A percentile compares a stretch with the other conserved stretches of the same genome.
These are phyloP conservation scores for Orbilia ellipsospora DNA, from an alignment of 2,329 filamentous ascomycete genomes.

Conservation along the genomic window DNA sequence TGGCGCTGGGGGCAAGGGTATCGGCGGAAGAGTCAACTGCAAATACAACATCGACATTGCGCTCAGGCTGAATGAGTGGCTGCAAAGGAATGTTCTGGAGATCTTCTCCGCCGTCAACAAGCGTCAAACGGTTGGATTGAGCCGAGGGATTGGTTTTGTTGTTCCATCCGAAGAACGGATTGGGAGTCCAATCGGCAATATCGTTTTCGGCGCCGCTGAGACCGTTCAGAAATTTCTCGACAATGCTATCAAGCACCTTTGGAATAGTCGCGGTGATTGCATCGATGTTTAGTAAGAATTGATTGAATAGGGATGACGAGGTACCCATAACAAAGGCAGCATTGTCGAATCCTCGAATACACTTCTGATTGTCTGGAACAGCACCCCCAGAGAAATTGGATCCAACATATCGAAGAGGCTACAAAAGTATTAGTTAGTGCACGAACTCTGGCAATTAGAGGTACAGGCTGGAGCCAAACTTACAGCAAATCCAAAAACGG, in stretches of 20 bases:
- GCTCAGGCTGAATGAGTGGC: constrained; percentile 77
- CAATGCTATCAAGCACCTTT: constrained; percentile 67
- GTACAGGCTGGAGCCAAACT: background rate
- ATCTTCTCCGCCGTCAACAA: constrained; percentile 84
- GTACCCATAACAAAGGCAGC: constrained; percentile 87
- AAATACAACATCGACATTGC: constrained; percentile 83
- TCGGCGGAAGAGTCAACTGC: constrained; percentile 83
- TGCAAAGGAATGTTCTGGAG: constrained; percentile 81
- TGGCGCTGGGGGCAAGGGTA: constrained; percentile 65
- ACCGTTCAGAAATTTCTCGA: constrained; percentile 59
- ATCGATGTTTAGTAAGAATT: constrained; percentile 75
- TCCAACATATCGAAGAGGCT: constrained; percentile 76
- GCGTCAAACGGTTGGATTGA: constrained; percentile 68
- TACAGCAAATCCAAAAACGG: constrained; percentile 71
- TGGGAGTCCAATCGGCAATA: constrained; percentile 78
- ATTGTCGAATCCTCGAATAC: constrained; percentile 84
- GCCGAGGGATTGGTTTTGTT: constrained; percentile 71
- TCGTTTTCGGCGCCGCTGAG: constrained; percentile 69
- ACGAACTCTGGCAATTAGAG: background rate
- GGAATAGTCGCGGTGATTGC: constrained; percentile 63
- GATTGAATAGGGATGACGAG: constrained; percentile 85
- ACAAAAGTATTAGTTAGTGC: constrained; percentile 66
- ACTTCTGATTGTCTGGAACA: constrained; percentile 67
- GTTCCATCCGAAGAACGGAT: constrained; percentile 78
- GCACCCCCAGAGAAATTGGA: constrained; percentile 75